phyloP scores from a whole-genome alignment of 148 eudicot species.

The Drosera capensis region DNA sequence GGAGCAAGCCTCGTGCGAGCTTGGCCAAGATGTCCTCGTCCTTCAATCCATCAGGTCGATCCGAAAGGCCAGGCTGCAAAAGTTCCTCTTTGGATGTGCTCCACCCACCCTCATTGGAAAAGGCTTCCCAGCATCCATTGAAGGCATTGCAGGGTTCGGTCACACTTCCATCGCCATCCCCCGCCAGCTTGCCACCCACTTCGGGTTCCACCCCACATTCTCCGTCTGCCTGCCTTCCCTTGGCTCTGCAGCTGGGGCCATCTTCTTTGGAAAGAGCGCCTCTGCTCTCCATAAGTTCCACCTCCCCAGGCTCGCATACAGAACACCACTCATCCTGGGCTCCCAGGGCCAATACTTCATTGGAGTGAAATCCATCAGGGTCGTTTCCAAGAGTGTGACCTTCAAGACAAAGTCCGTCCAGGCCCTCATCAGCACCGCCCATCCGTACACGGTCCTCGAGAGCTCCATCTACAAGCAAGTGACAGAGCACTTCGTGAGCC shows the following conservation, averaged over 20 bases:
- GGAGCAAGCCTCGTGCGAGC: not conserved
- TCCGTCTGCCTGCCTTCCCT: not conserved
- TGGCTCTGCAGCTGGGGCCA: not conserved
- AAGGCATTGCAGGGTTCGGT: not conserved
- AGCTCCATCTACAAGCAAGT: not conserved
- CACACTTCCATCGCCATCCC: not conserved
- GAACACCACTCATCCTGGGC: not conserved
- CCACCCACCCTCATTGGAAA: not conserved
- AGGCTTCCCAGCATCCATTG: not conserved
- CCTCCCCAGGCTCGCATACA: no score
- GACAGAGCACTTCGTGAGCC: not conserved
- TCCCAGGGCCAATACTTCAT: not conserved
- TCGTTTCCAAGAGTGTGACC: no score
- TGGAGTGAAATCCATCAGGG: not conserved
- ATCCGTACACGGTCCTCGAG: not conserved
- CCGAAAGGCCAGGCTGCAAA: not conserved
- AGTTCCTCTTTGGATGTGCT: not conserved
- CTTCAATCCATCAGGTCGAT: not conserved
- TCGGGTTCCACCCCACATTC: not conserved
- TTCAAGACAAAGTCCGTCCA: no score
- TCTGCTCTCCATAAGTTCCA: not conserved
- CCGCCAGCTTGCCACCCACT: not conserved
- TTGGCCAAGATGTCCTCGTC: not conserved
- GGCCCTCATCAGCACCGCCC: not conserved
- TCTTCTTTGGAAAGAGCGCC: not conserved